Evolutionary conservation across 768 basidiomycete genomes (phyloP), one percentile per base, ranked within the genome.

Genomic region (Floccularia luteovirens): DNA sequence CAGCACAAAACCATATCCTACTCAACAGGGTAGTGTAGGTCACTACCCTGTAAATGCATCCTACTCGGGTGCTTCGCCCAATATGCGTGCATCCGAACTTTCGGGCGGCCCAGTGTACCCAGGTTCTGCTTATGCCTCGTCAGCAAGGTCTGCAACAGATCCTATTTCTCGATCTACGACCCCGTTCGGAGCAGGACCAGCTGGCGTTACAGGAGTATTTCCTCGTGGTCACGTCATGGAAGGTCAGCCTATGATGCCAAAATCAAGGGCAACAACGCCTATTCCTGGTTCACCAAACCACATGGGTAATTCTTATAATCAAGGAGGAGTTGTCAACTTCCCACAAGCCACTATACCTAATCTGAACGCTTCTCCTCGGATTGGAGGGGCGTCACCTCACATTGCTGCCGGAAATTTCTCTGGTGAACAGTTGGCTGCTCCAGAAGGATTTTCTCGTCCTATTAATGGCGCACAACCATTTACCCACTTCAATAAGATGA

Each of bases 401-500:
- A 54, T 70, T 21, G 46, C 58, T 11, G 46, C 43, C 4, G 54
- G 51, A 21, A 38, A 54, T 21, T 55, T 61, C 35, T 48, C 63
- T 22, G 58, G 53, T 14, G 55, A 59, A 33, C 61, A 50, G n/a
- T 61, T 80, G 13, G 59, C 70, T 33, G 68, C 77, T 1, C 86
- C 86, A 1, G 82, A 84, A 48, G 81, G 79, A 36, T 89, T 89
- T 63, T 73, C 71, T 10, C 80, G 87, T 32, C 79, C 81, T 12
- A 70, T 82, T 31, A 87, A 84, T 51, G 71, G 71, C 23, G 71
- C 75, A 14, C 74, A 76, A 44, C 62, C 81, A 5, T 90, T 79
- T 58, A 72, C 77, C 0, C 74, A 75, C 21, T 90, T 90, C 53
- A 75, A 77, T 11, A 61, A 70, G 3, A 77, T 79, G 65, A 84